phyloP scores from a whole-genome alignment of 495 filamentous ascomycete species.

The Talaromyces proteolyticus region DNA sequence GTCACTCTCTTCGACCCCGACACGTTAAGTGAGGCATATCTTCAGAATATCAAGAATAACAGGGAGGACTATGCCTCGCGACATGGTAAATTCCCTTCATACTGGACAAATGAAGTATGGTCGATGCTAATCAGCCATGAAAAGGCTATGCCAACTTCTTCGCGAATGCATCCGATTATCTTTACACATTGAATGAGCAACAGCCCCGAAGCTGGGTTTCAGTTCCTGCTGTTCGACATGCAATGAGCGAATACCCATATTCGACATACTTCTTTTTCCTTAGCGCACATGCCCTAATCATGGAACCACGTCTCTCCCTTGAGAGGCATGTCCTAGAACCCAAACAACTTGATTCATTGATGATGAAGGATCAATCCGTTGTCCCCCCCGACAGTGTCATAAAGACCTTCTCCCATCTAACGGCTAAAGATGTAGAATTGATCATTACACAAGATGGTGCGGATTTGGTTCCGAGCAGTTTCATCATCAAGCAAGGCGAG shows the following conservation, averaged over 20 bases:
- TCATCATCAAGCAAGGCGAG: constrained; percentile 75
- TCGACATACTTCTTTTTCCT: constrained; percentile 80
- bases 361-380: constrained; percentile 78
- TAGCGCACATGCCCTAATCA: constrained; percentile 77
- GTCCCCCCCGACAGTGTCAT: constrained; percentile 96
- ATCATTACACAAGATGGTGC: constrained; percentile 80
- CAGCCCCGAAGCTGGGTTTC: constrained; percentile 69
- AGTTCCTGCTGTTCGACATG: constrained; percentile 84
- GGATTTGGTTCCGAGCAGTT: constrained; percentile 70
- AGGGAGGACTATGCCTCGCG: constrained; percentile 77
- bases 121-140: constrained; percentile 5
- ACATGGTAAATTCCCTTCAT: constrained; percentile 62
- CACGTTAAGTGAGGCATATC: constrained; percentile 52
- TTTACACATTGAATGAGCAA: constrained; percentile 47
- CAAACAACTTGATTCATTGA: constrained; percentile 63
- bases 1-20: constrained; percentile 76
- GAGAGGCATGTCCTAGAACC: constrained; percentile 64
- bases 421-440: constrained; percentile 70
- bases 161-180: constrained; percentile 67
- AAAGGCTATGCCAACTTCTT: constrained; percentile 87
- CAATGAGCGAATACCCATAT: constrained; percentile 71
- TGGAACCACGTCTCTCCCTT: constrained; percentile 72
- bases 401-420: constrained; percentile 82
- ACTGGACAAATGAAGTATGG: neutral
- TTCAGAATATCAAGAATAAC: constrained; percentile 71